A percentile compares a stretch with the other conserved stretches of the same genome.
Evolutionary conservation across 2,329 filamentous ascomycete species (phyloP).

Genomic region (Laburnicola sp.): DNA sequence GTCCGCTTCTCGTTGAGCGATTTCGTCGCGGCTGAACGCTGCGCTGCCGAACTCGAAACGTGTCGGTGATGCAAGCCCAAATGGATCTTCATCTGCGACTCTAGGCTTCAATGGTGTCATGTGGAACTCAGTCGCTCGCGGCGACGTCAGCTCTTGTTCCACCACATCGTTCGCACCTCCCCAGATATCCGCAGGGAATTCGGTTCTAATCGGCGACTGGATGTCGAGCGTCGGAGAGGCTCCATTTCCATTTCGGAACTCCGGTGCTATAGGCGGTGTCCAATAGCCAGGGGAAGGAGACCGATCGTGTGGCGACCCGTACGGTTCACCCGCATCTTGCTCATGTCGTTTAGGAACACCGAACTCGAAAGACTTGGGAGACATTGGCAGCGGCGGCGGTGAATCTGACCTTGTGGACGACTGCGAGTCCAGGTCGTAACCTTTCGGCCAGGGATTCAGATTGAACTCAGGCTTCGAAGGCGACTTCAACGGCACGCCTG

Average conservation of each 20-base stretch:
- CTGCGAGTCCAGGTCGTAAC: conserved; percentile 24
- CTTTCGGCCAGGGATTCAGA: conserved; percentile 32
- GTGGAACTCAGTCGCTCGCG: conserved; percentile 42
- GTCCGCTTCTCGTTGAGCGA: conserved; percentile 18
- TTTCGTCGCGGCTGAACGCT: conserved; percentile 27
- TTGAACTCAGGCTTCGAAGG: conserved; percentile 38
- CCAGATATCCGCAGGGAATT: conserved; percentile 42
- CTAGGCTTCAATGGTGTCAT: conserved; percentile 43
- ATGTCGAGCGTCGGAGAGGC: conserved; percentile 20
- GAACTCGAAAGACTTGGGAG: conserved; percentile 31
- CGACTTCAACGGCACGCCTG: conserved; percentile 29
- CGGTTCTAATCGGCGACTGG: conserved; percentile 46
- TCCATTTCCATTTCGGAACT: background rate
- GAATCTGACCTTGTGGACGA: conserved; percentile 16
- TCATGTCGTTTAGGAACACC: conserved; percentile 16
- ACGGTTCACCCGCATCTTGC: conserved; percentile 19
- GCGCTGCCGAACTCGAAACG: conserved; percentile 42
- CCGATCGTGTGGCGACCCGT: conserved; percentile 24
- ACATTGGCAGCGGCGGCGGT: conserved; percentile 24
- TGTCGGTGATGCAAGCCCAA: conserved; percentile 45
- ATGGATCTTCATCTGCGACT: conserved; percentile 41
- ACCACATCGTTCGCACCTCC: conserved; percentile 31
- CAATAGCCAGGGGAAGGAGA: conserved; percentile 23
- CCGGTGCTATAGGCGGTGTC: conserved; percentile 1
- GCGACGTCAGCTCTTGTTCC: conserved; percentile 43